phyloP scores from a whole-genome alignment of 345 rosid genomes.

The Lagerstroemia speciosa region DNA sequence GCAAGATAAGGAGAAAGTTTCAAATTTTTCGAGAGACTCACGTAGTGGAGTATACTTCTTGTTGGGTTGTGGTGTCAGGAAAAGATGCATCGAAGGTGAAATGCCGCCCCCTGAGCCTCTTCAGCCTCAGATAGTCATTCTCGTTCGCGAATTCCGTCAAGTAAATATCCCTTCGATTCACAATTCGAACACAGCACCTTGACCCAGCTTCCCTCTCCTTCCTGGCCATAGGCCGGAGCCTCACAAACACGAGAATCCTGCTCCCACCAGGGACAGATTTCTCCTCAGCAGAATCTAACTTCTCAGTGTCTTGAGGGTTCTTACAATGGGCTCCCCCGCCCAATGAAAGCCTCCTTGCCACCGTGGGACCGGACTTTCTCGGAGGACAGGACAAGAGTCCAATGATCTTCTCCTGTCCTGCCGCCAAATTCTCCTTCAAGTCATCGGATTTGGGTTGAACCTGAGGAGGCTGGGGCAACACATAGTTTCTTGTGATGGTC shows the following conservation, averaged over 20 bases:
- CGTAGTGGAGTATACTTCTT: slow-evolving; percentile 80
- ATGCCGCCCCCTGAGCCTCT: slow-evolving; percentile 82
- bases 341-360: slow-evolving; percentile 70
- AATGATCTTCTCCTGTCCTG: slow-evolving; percentile 41
- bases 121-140: slow-evolving; percentile 75
- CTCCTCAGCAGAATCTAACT: slow-evolving; percentile 30
- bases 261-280: slow-evolving; percentile 20
- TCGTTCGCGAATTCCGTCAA: slow-evolving; percentile 75
- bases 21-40: slow-evolving; percentile 26
- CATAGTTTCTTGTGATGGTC: slow-evolving; percentile 34
- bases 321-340: slow-evolving; percentile 15
- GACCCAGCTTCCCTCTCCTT: slow-evolving; percentile 82
- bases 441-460: slow-evolving; percentile 22
- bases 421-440: slow-evolving; percentile 54
- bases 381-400: slow-evolving; percentile 45
- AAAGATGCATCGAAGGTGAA: slow-evolving; percentile 83
- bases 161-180: slow-evolving; percentile 74
- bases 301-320: slow-evolving; percentile 28
- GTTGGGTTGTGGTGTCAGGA: slow-evolving; percentile 67
- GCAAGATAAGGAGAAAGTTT: neutral
- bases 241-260: slow-evolving; percentile 72
- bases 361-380: slow-evolving; percentile 30
- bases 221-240: slow-evolving; percentile 90
- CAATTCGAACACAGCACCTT: slow-evolving; percentile 68
- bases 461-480: slow-evolving; percentile 37